Base-by-base conservation (phyloP, 495 filamentous ascomycete genomes). In the Corynascus novoguineensis region DNA sequence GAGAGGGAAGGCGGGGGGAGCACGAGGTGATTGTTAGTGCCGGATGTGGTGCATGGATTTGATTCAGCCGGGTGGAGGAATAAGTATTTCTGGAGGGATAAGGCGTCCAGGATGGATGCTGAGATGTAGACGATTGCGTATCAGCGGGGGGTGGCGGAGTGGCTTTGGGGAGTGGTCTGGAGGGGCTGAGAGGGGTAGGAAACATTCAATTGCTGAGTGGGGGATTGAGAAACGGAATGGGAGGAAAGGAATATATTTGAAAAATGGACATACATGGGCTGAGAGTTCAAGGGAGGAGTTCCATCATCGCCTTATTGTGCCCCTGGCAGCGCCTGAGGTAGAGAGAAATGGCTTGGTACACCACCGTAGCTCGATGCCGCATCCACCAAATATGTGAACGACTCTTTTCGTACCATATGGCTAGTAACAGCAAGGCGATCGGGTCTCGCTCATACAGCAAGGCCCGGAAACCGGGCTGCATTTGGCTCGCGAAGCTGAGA, bases 11-110 rank as follows among this genome's bases (percentile, higher is more conserved):
- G 46, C 19, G 5, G 5, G 5, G 50, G 25, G 57, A 69, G 55
- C 49, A 73, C 40, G 55, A 14, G 66, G 24, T 74, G 73, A 71
- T 41, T 75, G 49, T 45, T 75, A 12, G 68, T 74, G 31, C 70
- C 71, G 12, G 71, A 74, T 55, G 69, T 71, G 37, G 27, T 73
- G 19, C 71, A 73, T 21, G 71, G 66, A 34, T 75, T 72, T 38
- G 72, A 75, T 31, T 62, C 60, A 47, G 53, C 50, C 4, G 57
- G 49, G 24, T 59, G 58, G 62, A 37, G 62, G 50, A 57, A 53
- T 11, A 48, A 54, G 56, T 63, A 62, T 24, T 42, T 68, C 27
- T 61, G 60, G 50, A 64, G 60, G 0, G 64, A 63, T 1, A 50
- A 67, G 57, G 69, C 68, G 40, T 54, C 60, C 17, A 21, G 58